Conservation (phyloP, 2,329 filamentous ascomycete genomes). For the Endothia cerciana region DNA sequence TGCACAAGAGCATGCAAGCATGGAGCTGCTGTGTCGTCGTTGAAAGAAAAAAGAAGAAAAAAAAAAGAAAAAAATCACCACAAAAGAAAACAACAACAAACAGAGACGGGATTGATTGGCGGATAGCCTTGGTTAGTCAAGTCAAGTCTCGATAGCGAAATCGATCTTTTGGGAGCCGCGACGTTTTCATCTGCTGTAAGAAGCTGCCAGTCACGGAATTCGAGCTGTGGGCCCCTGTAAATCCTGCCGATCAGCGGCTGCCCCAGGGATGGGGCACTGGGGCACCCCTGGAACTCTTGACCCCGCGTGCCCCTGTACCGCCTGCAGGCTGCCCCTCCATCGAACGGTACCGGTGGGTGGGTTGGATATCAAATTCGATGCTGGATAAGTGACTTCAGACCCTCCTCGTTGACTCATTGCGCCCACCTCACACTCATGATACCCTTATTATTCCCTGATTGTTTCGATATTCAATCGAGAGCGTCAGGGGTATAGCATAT, state of each 20-base stretch:
- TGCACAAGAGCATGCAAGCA: background rate
- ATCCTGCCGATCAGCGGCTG: conserved; percentile 31
- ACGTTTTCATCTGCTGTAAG: too few relatives aligned
- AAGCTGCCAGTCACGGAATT: background rate
- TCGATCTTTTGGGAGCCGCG: too few relatives aligned
- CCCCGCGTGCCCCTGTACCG: background rate
- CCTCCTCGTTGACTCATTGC: conserved; percentile 12
- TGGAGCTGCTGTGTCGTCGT: background rate
- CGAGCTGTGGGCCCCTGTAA: conserved; percentile 22
- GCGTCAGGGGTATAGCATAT: background rate
- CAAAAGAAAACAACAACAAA: too few relatives aligned
- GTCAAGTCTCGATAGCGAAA: too few relatives aligned
- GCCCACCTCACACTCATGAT: conserved; percentile 7
- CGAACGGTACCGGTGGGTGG: conserved; percentile 21
- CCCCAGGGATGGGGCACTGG: too few relatives aligned
- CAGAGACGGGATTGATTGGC: too few relatives aligned
- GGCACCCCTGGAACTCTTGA: conserved; percentile 15
- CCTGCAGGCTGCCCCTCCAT: conserved; percentile 11
- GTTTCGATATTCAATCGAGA: background rate
- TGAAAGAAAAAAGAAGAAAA: too few relatives aligned
- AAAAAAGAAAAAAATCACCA: too few relatives aligned
- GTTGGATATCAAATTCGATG: conserved; percentile 22
- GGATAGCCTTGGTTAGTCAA: too few relatives aligned
- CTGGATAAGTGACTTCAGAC: conserved; percentile 12
- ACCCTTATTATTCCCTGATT: background rate